phyloP scores from a whole-genome alignment of 1,284 basidiomycete species.

The Taiwanofungus camphoratus region DNA sequence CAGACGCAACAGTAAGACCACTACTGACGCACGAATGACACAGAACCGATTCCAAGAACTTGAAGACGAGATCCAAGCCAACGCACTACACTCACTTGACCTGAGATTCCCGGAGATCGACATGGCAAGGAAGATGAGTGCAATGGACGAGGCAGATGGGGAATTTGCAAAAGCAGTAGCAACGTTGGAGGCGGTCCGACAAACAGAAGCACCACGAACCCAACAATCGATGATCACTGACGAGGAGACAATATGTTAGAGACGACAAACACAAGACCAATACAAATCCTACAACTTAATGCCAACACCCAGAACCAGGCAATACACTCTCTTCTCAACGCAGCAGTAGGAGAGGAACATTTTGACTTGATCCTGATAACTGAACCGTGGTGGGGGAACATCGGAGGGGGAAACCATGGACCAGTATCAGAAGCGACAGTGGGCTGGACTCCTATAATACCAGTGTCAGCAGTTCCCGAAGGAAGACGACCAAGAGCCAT shows the following conservation, averaged over 20 bases:
- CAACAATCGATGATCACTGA: not conserved
- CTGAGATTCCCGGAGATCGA: not conserved
- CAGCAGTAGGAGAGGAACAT: not conserved
- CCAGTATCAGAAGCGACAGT: constrained; percentile 3
- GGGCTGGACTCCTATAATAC: constrained; percentile 3
- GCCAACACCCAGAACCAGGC: constrained; percentile 1
- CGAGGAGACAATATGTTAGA: not conserved
- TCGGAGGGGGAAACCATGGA: not conserved
- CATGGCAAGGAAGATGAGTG: too few species aligned
- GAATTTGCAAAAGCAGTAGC: not conserved
- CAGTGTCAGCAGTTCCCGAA: not conserved
- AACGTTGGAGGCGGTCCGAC: not conserved
- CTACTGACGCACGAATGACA: not conserved
- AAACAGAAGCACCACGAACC: not conserved
- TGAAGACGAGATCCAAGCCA: not conserved
- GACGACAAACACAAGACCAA: constrained; percentile 1
- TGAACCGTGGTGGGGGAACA: constrained; percentile 6
- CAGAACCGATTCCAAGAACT: not conserved
- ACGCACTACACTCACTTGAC: not conserved
- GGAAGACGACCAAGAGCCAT: constrained; percentile 2
- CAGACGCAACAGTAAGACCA: not conserved
- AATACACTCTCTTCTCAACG: not conserved
- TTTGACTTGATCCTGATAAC: constrained; percentile 5
- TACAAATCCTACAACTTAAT: constrained; percentile 5
- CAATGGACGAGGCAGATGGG: not conserved